phyloP scores from a whole-genome alignment of 2,329 filamentous ascomycete species.

The Scytalidium sp. region DNA sequence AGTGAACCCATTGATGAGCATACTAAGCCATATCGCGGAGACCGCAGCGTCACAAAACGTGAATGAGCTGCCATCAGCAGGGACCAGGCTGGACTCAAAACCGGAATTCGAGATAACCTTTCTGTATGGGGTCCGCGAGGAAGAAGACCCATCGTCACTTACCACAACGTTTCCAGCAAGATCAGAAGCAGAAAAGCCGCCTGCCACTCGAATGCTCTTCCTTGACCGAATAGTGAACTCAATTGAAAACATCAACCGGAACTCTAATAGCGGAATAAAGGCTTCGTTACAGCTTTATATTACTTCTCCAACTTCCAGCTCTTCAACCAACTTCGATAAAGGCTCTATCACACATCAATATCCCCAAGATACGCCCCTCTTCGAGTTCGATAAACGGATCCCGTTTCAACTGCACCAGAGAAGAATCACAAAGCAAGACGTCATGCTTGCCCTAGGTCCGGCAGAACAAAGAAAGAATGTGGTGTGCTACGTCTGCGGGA shows the following conservation, averaged over 20 bases:
- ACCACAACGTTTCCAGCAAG: not conserved
- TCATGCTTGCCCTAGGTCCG: constrained; percentile 36
- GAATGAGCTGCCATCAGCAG: no score
- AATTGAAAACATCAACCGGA: not conserved
- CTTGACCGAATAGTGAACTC: not conserved
- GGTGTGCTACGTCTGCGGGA: constrained; percentile 66
- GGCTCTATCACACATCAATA: no score
- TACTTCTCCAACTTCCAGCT: not conserved
- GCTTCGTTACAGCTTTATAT: not conserved
- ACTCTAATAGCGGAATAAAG: not conserved
- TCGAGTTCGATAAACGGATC: no score
- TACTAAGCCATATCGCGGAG: constrained; percentile 17
- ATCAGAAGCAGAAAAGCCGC: not conserved
- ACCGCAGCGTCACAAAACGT: not conserved
- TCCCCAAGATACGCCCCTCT: no score
- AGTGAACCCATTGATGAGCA: constrained; percentile 30
- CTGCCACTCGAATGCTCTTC: not conserved
- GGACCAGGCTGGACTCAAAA: not conserved
- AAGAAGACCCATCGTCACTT: not conserved
- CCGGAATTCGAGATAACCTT: not conserved
- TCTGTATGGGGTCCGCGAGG: not conserved
- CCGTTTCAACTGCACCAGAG: no score
- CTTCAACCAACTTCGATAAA: no score
- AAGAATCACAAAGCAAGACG: constrained; percentile 41
- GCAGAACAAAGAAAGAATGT: constrained; percentile 35